These are phyloP conservation scores for Symbiodinium pilosum DNA, from an alignment of 73 alveolate genomes.

Conservation along the genomic window DNA sequence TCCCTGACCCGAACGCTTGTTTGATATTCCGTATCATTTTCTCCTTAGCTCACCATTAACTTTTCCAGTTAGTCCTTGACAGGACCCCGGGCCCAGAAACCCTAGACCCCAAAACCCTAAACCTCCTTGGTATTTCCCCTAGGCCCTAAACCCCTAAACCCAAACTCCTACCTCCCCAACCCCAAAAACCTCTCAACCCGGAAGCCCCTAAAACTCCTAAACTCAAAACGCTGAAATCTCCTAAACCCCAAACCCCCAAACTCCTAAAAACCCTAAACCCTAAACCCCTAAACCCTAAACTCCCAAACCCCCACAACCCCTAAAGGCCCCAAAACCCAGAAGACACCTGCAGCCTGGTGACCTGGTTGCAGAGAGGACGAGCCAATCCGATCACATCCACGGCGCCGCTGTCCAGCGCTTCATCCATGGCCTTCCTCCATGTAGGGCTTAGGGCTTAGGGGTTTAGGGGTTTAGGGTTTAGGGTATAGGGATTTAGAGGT, in stretches of 20 bases:
- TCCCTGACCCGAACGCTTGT: too few relatives aligned
- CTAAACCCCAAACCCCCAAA: background rate
- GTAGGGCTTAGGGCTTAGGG: too few relatives aligned
- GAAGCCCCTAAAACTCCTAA: background rate
- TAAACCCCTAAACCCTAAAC: background rate
- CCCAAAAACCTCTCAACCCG: too few relatives aligned
- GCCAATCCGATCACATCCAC: constrained; percentile 66
- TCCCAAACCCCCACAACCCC: background rate
- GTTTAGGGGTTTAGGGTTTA: background rate
- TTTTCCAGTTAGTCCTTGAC: too few relatives aligned
- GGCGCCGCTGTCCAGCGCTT: background rate
- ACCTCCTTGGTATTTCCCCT: too few relatives aligned
- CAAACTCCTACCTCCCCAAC: too few relatives aligned
- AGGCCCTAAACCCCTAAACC: too few relatives aligned
- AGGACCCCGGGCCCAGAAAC: too few relatives aligned
- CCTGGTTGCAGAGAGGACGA: constrained; percentile 4
- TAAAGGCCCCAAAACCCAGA: background rate
- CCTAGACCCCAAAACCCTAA: too few relatives aligned
- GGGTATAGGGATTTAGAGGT: too few relatives aligned
- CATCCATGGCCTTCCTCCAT: constrained; percentile 48
- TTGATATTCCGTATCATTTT: too few relatives aligned
- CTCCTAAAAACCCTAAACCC: background rate
- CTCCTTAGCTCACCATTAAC: too few relatives aligned
- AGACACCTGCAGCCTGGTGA: background rate
- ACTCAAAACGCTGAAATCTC: background rate